These are phyloP conservation scores for Fusarium sp. DNA, from an alignment of 2,329 filamentous ascomycete genomes.

Conservation along the genomic window DNA sequence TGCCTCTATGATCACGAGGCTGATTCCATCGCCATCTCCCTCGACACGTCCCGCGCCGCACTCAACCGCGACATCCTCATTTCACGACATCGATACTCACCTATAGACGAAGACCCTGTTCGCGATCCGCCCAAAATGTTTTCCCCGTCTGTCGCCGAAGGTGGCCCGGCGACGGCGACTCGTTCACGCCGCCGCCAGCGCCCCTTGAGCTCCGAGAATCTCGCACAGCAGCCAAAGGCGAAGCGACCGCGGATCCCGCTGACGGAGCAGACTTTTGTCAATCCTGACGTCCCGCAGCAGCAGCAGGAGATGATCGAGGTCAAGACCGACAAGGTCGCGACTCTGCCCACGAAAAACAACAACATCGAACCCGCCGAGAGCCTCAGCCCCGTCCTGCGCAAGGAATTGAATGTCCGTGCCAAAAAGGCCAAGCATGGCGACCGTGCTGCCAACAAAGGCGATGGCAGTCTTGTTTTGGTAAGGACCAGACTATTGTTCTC, in stretches of 20 bases:
- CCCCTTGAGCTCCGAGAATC: slow-evolving; percentile 66
- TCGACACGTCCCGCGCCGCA: slow-evolving; percentile 22
- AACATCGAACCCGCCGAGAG: slow-evolving; percentile 62
- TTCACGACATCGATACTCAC: slow-evolving; percentile 20
- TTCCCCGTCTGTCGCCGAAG: slow-evolving; percentile 64
- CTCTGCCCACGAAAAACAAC: slow-evolving; percentile 58
- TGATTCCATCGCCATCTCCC: slow-evolving; percentile 39
- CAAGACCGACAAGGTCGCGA: slow-evolving; percentile 64
- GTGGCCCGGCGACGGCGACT: slow-evolving; percentile 67
- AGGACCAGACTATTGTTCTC: slow-evolving; percentile 37
- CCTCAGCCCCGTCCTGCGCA: slow-evolving; percentile 53
- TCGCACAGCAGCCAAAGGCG: slow-evolving; percentile 69
- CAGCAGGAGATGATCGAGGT: slow-evolving; percentile 67
- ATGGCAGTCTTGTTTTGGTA: slow-evolving; percentile 76
- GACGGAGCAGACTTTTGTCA: slow-evolving; percentile 67
- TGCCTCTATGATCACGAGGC: slow-evolving; percentile 44
- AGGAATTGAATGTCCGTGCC: slow-evolving; percentile 69
- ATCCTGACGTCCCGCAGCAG: slow-evolving; percentile 57
- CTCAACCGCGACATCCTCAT: slow-evolving; percentile 20
- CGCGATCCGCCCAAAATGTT: slow-evolving; percentile 64
- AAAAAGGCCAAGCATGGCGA: slow-evolving; percentile 74
- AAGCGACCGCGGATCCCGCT: slow-evolving; percentile 72
- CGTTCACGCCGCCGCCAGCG: slow-evolving; percentile 72
- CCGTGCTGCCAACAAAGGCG: slow-evolving; percentile 71
- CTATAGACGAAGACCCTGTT: slow-evolving; percentile 13